Evolutionary conservation across 2,329 filamentous ascomycete genomes (phyloP), one percentile per base, ranked within the genome.

Genomic region (Fusarium abutilonis): DNA sequence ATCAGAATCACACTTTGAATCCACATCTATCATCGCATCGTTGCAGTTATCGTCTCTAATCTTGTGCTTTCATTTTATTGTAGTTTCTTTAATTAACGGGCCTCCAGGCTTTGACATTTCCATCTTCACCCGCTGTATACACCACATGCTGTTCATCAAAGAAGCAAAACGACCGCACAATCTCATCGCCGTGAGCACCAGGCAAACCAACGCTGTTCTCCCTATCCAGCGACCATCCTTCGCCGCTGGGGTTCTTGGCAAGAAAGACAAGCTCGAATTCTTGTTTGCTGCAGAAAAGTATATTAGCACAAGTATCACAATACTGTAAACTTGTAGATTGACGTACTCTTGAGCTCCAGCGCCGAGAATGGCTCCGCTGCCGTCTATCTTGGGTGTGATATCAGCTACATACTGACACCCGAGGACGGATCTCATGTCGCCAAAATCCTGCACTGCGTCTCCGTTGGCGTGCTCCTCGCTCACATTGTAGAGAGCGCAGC

Each of bases 351-450:
- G 88, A 34, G 82, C 80, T n/a, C 89, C 89, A 2, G 82, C 83
- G 3, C 86, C 89, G 35, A 91, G 76, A 13, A 88, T 82, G 6
- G 85, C 85, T 1, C 86, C 84, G 11, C 76, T 78, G 4, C 82
- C 83, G 35, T 86, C 84, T 21, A 82, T 73, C 76, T 89, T 87
- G 48, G 81, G 81, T 40, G 84, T 75, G 35, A 93, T 80, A 69
- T 89, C 86, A 15, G 89, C 86, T 2, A 92, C 82, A 73, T 95
- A 95, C 78, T 91, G 89, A 63, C 89, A 92, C 4, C 79, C 82
- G 6, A 93, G 73, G n/a, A 77, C 76, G 57, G 81, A 77, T 28
- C 91, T 81, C 71, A 92, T 79, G 70, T 95, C 90, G 3, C 90
- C 91, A 70, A 91, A 88, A 62, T 85, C 78, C 19, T 74, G 73